phyloP scores from a whole-genome alignment of 306 rosid species.

The Adenanthera pavonina region DNA sequence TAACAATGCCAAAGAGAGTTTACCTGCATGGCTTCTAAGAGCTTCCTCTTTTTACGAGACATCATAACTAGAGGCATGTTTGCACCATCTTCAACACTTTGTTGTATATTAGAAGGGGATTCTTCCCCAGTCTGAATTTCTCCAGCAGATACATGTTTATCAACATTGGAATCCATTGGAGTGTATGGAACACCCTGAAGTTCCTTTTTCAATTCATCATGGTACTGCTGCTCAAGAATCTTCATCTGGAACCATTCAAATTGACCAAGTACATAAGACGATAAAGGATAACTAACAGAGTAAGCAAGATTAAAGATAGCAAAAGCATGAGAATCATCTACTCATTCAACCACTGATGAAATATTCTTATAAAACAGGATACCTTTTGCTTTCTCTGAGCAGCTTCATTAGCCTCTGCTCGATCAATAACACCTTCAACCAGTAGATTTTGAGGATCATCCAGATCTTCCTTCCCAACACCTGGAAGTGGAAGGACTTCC shows the following conservation, averaged over 20 bases:
- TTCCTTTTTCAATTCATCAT: conserved; percentile 80
- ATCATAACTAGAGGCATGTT: conserved; percentile 49
- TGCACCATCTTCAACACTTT: conserved; percentile 43
- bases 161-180: conserved; percentile 43
- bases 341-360: not conserved
- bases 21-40: conserved; percentile 78
- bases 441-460: conserved; percentile 84
- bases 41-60: conserved; percentile 66
- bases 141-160: conserved; percentile 50
- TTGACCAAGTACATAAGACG: not conserved
- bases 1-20: not conserved
- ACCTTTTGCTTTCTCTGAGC: conserved; percentile 80
- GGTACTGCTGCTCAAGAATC: conserved; percentile 71
- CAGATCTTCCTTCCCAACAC: conserved; percentile 67
- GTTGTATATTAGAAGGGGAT: conserved; percentile 44
- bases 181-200: conserved; percentile 54
- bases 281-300: not conserved
- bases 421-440: conserved; percentile 72
- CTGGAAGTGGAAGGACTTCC: conserved; percentile 86
- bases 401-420: conserved; percentile 85
- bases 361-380: conserved; percentile 4
- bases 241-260: conserved; percentile 66
- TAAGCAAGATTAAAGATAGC: not conserved
- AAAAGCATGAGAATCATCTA: not conserved
- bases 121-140: conserved; percentile 50